phyloP scores from a whole-genome alignment of 305 asterid genomes.

The Euphrasia arctica region DNA sequence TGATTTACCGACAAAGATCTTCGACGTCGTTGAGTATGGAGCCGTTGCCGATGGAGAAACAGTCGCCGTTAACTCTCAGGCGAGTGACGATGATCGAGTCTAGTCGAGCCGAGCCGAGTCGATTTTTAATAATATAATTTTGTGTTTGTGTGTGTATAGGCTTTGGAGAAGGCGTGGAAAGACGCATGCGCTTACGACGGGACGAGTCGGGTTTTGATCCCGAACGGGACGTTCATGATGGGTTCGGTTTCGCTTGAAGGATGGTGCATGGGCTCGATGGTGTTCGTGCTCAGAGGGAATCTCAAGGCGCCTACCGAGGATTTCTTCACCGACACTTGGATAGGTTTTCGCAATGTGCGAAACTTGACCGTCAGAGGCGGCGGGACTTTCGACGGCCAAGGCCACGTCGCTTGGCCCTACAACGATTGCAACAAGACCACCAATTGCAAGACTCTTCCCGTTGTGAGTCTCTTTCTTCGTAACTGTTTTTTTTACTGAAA shows the following conservation, averaged over 20 bases:
- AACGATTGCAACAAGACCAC: constrained; percentile 54
- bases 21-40: constrained; percentile 55
- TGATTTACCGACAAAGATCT: constrained; percentile 29
- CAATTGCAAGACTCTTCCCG: constrained; percentile 55
- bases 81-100: constrained; percentile 8
- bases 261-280: constrained; percentile 40
- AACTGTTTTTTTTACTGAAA: too few relatives aligned
- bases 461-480: constrained; percentile 37
- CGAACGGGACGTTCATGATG: constrained; percentile 50
- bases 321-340: constrained; percentile 53
- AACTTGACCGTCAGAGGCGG: constrained; percentile 53
- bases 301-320: constrained; percentile 44
- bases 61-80: constrained; percentile 42
- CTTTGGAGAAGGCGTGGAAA: constrained; percentile 56
- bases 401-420: constrained; percentile 64
- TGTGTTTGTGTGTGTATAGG: constrained; percentile 31
- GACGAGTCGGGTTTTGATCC: constrained; percentile 45
- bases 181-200: constrained; percentile 54
- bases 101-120: background rate
- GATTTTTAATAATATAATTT: background rate
- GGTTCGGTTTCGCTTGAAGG: constrained; percentile 47
- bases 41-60: constrained; percentile 54
- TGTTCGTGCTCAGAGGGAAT: constrained; percentile 41
- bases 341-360: constrained; percentile 48
- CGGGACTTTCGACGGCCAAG: constrained; percentile 73